These are phyloP conservation scores for Spirogloea muscicola DNA, from an alignment of 139 green algal genomes.

Conservation along the genomic window DNA sequence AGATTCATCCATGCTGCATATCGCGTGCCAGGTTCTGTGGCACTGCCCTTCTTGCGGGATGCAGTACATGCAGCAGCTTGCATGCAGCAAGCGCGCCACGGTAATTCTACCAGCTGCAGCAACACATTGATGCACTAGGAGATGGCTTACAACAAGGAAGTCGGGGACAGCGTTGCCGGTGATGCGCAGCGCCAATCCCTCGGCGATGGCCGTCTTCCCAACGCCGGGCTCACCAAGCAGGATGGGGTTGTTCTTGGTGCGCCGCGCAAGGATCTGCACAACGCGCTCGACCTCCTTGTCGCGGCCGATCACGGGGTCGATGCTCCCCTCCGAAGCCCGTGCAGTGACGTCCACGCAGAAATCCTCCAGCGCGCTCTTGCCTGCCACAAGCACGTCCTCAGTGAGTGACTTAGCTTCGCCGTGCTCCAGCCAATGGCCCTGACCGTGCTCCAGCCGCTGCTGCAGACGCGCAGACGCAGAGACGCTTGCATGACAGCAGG, in stretches of 20 bases:
- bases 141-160: constrained; percentile 75
- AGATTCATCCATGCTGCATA: too few species aligned
- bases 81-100: too few species aligned
- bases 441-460: too few species aligned
- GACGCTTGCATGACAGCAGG: too few species aligned
- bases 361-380: constrained; percentile 64
- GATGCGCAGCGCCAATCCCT: constrained; percentile 86
- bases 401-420: too few species aligned
- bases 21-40: too few species aligned
- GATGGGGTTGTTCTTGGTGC: constrained; percentile 98
- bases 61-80: too few species aligned
- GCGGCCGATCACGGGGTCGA: constrained; percentile 89
- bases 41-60: too few species aligned
- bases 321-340: constrained; percentile 62
- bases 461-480: too few species aligned
- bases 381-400: constrained; percentile 17
- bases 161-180: constrained; percentile 63
- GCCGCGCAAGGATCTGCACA: constrained; percentile 85
- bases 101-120: too few species aligned
- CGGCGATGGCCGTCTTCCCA: constrained; percentile 65
- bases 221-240: constrained; percentile 91
- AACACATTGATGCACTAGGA: too few species aligned
- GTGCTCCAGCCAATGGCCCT: too few species aligned
- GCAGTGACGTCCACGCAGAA: constrained; percentile 86
- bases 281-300: constrained; percentile 80